These are phyloP conservation scores for Noccaea bulbosa DNA, from an alignment of 345 rosid genomes.

Conservation along the genomic window DNA sequence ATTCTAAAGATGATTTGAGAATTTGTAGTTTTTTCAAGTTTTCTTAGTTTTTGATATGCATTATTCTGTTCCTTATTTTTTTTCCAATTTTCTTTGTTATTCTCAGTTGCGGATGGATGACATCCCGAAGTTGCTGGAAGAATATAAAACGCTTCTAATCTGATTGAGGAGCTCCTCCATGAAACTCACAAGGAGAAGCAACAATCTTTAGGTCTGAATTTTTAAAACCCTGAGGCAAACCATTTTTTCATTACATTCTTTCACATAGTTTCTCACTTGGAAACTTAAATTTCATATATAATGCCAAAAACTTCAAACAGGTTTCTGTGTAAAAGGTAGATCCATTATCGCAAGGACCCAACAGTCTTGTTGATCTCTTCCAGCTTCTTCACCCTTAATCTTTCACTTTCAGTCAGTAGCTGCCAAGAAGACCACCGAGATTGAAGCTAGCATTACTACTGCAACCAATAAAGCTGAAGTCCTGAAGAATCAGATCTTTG, in stretches of 20 bases:
- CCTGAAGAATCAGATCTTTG: conserved; percentile 18
- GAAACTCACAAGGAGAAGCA: conserved; percentile 6
- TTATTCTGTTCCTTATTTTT: conserved; percentile 10
- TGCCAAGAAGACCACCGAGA: conserved; percentile 39
- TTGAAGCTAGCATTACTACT: conserved; percentile 1
- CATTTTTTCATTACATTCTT: background rate
- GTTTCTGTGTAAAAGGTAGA: conserved; percentile 1
- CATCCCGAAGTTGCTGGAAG: conserved; percentile 74
- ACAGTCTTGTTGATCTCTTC: conserved; percentile 67
- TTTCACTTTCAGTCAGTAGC: conserved; percentile 71
- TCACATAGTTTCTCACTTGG: background rate
- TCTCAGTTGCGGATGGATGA: conserved; percentile 82
- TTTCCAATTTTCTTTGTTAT: conserved; percentile 4
- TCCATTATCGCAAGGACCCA: conserved; percentile 38
- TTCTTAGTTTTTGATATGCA: background rate
- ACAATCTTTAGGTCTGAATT: conserved; percentile 18
- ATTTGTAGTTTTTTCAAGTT: background rate
- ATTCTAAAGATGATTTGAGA: conserved; percentile 1
- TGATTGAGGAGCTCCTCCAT: conserved; percentile 39
- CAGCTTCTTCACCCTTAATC: conserved; percentile 61
- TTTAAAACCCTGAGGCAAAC: conserved; percentile 5
- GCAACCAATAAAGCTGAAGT: conserved; percentile 18
- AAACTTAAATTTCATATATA: background rate
- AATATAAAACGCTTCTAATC: conserved; percentile 60
- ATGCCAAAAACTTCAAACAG: background rate